Evolutionary conservation across 306 rosid species (phyloP).

Genomic region (Gastrolobium bilobum): DNA sequence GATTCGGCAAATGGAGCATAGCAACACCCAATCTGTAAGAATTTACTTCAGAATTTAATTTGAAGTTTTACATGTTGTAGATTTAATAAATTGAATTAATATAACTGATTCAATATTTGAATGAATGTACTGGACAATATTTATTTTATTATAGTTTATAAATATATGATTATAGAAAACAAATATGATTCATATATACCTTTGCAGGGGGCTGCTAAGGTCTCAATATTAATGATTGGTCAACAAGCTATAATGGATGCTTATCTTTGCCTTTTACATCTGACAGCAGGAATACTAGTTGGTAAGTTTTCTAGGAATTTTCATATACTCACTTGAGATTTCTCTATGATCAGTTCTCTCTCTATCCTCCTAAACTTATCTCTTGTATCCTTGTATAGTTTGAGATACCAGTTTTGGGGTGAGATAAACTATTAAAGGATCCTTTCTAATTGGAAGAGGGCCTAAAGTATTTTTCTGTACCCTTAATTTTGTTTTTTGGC

Average conservation of each 20-base stretch:
- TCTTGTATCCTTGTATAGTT: slow-evolving; percentile 11
- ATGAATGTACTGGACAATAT: slow-evolving; percentile 1
- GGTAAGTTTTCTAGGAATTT: slow-evolving; percentile 61
- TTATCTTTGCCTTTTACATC: slow-evolving; percentile 94
- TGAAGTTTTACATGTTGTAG: slow-evolving; percentile 26
- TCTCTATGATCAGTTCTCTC: background rate
- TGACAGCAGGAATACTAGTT: slow-evolving; percentile 96
- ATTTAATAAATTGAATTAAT: slow-evolving; percentile 31
- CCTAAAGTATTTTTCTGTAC: background rate
- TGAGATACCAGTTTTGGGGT: slow-evolving; percentile 22
- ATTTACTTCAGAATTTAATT: slow-evolving; percentile 36
- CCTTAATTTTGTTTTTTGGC: slow-evolving; percentile 23
- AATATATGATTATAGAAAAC: slow-evolving; percentile 1
- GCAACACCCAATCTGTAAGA: slow-evolving; percentile 97
- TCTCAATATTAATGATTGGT: slow-evolving; percentile 92
- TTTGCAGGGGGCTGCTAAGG: slow-evolving; percentile 97
- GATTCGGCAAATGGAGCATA: slow-evolving; percentile 99
- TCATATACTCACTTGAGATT: slow-evolving; percentile 22
- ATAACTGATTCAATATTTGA: slow-evolving; percentile 31
- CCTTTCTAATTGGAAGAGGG: background rate
- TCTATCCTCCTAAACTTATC: background rate
- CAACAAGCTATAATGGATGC: slow-evolving; percentile 99
- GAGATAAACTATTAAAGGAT: slow-evolving; percentile 10
- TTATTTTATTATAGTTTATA: slow-evolving; percentile 7
- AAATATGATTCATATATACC: slow-evolving; percentile 35